phyloP scores from a whole-genome alignment of 306 rosid genomes.

The Hylodesmum podocarpum region DNA sequence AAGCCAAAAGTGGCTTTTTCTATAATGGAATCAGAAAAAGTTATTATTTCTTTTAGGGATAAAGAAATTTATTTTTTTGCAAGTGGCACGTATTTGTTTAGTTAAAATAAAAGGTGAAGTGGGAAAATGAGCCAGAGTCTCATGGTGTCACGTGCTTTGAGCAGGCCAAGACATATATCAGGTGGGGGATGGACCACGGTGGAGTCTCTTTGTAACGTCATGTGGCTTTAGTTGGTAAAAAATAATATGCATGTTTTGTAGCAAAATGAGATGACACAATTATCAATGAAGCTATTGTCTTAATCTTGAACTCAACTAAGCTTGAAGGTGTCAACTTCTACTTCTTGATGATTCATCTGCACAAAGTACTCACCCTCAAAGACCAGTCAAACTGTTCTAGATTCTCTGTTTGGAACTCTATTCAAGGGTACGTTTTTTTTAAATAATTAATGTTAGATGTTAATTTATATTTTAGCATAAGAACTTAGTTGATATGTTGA shows the following conservation, averaged over 20 bases:
- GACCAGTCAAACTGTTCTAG: constrained; percentile 50
- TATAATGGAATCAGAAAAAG: constrained; percentile 33
- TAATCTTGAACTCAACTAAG: constrained; percentile 24
- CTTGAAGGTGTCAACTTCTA: neutral
- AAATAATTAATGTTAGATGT: neutral
- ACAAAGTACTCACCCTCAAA: neutral
- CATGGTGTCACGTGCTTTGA: constrained; percentile 71
- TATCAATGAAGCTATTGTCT: constrained; percentile 22
- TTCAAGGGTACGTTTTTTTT: neutral
- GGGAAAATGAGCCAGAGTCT: neutral
- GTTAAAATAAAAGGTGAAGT: neutral
- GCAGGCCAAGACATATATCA: constrained; percentile 37
- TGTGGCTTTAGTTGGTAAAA: constrained; percentile 25
- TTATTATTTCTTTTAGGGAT: constrained; percentile 18
- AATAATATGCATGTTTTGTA: constrained; percentile 2
- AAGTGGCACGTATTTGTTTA: neutral
- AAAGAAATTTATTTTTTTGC: constrained; percentile 18
- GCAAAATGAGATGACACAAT: constrained; percentile 32
- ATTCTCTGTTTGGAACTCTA: constrained; percentile 34
- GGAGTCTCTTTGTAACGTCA: constrained; percentile 33
- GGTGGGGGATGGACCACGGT: constrained; percentile 40
- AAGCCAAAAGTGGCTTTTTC: constrained; percentile 42
- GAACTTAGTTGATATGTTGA: too few relatives aligned
- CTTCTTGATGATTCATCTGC: constrained; percentile 17
- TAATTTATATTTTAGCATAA: neutral